Conservation (phyloP, 345 rosid genomes). For the Triadica sebifera region DNA sequence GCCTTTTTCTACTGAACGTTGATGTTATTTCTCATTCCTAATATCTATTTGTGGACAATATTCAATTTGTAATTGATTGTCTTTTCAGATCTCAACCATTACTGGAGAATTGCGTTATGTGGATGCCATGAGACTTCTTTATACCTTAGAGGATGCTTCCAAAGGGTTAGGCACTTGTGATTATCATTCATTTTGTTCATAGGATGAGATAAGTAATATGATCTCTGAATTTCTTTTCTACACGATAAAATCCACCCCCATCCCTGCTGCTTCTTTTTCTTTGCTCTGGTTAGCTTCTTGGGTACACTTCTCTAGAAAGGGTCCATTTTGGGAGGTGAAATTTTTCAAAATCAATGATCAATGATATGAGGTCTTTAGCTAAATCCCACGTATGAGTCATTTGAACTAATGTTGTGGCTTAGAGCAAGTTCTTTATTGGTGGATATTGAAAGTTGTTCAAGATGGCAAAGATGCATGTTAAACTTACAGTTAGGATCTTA, state of each 20-base stretch:
- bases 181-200: conserved; percentile 6
- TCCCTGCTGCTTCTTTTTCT: too few relatives aligned
- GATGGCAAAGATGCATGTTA: too few relatives aligned
- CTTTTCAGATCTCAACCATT: conserved; percentile 66
- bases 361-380: neutral
- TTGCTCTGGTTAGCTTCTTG: too few relatives aligned
- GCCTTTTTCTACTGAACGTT: neutral
- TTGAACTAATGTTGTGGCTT: neutral
- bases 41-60: neutral
- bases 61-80: neutral
- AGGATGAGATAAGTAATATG: neutral
- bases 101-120: conserved; percentile 73
- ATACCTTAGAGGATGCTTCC: conserved; percentile 76
- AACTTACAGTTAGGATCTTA: too few relatives aligned
- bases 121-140: conserved; percentile 76
- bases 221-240: neutral
- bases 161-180: conserved; percentile 44
- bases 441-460: too few relatives aligned
- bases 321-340: neutral
- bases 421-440: neutral
- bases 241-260: too few relatives aligned
- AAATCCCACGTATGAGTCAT: neutral
- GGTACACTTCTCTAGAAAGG: too few relatives aligned
- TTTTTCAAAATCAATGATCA: neutral
- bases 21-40: neutral